Evolutionary conservation across 768 basidiomycete species (phyloP).

Genomic region (Mycena galericulata): DNA sequence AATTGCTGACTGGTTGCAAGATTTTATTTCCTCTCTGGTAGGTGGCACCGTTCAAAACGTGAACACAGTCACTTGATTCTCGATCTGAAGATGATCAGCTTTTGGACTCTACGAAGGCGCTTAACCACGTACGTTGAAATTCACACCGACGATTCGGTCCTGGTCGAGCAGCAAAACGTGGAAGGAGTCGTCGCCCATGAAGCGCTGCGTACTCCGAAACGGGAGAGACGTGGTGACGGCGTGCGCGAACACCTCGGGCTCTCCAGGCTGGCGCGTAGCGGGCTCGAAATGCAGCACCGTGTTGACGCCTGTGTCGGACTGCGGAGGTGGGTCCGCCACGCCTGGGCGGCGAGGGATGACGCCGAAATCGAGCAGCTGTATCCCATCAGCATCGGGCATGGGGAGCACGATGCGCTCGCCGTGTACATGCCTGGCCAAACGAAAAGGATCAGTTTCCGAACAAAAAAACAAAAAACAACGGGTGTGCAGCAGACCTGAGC

Average conservation of each 20-base stretch:
- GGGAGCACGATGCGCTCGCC: conserved; percentile 17
- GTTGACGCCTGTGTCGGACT: neutral
- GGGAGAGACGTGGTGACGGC: conserved; percentile 13
- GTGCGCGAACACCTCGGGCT: neutral
- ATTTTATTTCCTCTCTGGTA: too few relatives aligned
- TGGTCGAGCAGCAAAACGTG: conserved; percentile 23
- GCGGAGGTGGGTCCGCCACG: too few relatives aligned
- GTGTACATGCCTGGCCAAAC: conserved; percentile 12
- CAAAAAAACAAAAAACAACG: neutral
- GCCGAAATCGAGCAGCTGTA: conserved; percentile 18
- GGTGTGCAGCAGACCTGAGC: neutral
- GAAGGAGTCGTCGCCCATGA: neutral
- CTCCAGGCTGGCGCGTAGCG: neutral
- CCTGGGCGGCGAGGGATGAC: neutral
- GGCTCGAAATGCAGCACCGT: neutral
- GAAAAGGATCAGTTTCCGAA: neutral
- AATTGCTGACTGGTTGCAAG: too few relatives aligned
- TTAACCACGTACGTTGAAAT: neutral
- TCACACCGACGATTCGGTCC: conserved; percentile 14
- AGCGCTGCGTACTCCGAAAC: conserved; percentile 1
- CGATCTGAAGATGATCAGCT: neutral
- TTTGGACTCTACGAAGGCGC: too few relatives aligned
- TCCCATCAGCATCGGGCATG: neutral
- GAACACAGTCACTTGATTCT: neutral
- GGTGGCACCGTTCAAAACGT: conserved; percentile 6